Conservation (phyloP, 352 stramenopile genomes). For the Stramenopiles sp. region DNA sequence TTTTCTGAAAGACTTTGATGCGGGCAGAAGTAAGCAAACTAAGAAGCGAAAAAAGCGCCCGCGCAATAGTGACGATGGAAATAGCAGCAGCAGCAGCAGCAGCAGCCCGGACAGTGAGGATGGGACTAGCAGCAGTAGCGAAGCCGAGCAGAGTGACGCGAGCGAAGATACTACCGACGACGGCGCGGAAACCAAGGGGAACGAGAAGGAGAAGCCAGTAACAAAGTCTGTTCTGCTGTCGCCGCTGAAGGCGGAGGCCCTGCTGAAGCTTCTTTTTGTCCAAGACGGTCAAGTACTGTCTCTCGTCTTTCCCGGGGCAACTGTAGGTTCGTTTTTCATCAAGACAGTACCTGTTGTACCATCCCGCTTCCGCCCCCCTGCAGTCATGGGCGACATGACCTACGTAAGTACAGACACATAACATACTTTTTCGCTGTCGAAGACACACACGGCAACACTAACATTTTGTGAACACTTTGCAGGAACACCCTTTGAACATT, state of each 20-base stretch:
- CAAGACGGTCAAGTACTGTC: slow-evolving; percentile 70
- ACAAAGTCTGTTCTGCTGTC: slow-evolving; percentile 34
- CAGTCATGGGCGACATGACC: slow-evolving; percentile 76
- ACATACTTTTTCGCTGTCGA: no score
- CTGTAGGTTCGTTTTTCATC: slow-evolving; percentile 81
- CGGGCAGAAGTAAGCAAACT: not conserved
- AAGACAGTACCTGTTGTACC: slow-evolving; percentile 86
- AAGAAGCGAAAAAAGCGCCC: not conserved
- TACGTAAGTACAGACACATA: no score
- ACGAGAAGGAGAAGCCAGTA: slow-evolving; percentile 52
- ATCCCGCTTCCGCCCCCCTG: slow-evolving; percentile 89
- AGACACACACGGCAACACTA: no score
- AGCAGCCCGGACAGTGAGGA: no score
- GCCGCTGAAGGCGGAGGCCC: slow-evolving; percentile 77
- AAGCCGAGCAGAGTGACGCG: slow-evolving; percentile 40
- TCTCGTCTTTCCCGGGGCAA: slow-evolving; percentile 48
- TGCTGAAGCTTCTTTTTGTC: slow-evolving; percentile 81
- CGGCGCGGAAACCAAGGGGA: slow-evolving; percentile 31
- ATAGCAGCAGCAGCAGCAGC: no score
- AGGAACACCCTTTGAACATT: slow-evolving; percentile 91
- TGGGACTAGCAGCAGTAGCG: no score
- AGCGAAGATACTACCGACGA: slow-evolving; percentile 26
- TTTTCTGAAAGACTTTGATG: not conserved
- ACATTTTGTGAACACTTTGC: no score
- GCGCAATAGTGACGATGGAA: not conserved